These are phyloP conservation scores for Chaetomium sp. DNA, from an alignment of 2,329 filamentous ascomycete genomes.

Conservation along the genomic window DNA sequence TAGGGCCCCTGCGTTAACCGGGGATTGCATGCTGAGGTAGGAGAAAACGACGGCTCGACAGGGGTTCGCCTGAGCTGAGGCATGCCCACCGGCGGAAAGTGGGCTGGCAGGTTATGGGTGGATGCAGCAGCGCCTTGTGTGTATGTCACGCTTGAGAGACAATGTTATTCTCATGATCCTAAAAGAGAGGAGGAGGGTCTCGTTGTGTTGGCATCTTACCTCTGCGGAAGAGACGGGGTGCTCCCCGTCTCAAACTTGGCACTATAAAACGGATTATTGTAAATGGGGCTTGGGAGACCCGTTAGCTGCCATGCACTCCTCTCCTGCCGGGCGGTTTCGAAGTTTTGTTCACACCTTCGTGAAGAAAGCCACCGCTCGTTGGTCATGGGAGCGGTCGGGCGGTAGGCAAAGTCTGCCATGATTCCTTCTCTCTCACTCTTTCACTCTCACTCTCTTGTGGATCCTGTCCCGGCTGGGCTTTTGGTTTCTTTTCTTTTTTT, in stretches of 20 bases:
- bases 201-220: constrained; percentile 38
- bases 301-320: constrained; percentile 32
- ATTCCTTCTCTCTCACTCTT: constrained; percentile 17
- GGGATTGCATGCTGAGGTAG: constrained; percentile 47
- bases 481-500: not conserved
- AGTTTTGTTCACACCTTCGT: constrained; percentile 52
- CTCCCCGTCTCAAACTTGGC: constrained; percentile 40
- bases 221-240: constrained; percentile 37
- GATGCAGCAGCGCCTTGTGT: constrained; percentile 41
- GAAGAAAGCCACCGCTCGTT: constrained; percentile 54
- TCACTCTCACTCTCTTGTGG: constrained; percentile 16
- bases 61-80: constrained; percentile 44
- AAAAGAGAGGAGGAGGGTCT: constrained; percentile 24
- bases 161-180: constrained; percentile 36
- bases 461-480: constrained; percentile 22
- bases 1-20: constrained; percentile 45
- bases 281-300: constrained; percentile 39
- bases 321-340: constrained; percentile 27
- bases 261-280: constrained; percentile 41
- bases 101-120: constrained; percentile 41
- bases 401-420: constrained; percentile 52
- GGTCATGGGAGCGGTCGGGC: constrained; percentile 48
- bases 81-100: constrained; percentile 41
- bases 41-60: constrained; percentile 44
- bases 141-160: constrained; percentile 48